Base-by-base conservation (phyloP, 352 stramenopile species). In the Pythium scleroteichum region DNA sequence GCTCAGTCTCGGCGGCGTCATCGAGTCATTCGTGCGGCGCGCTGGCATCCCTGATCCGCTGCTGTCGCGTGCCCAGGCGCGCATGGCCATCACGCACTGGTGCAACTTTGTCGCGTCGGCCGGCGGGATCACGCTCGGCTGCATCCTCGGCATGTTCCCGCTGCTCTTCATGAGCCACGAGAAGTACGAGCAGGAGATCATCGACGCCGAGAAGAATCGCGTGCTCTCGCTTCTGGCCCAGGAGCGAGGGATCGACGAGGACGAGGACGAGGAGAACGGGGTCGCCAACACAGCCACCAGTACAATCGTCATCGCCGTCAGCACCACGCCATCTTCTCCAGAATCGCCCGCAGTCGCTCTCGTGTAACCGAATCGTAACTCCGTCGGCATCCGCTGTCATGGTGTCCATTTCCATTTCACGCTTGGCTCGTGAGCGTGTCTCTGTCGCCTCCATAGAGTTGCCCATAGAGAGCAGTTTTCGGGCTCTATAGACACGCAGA, bases 1-100 rank as follows among this genome's bases (percentile, higher is more conserved):
- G 7, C 83, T 99, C 32, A 96, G 90, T 62, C 78, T 98, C 13
- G 95, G 94, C 42, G 94, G 94, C 22, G 73, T 97, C 19, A 96
- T 99, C 53, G 87, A 95, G 61, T 76, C 69, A 33, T 81, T 92
- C 49, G 85, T 87, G 53, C 76, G 83, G 3, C 78, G 77, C 38
- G 45, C 85, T 17, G 78, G 78, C 16, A 91, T 91, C 47, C 76
- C 79, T 0, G 81, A 95, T 49, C 84, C 85, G 7, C 66, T 79
- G 60, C 75, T 96, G 16, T 92, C 85, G 24, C 85, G 85, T 33
- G 81, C 78, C 10, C 85, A 96, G 59, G 79, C 82, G 23, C 78
- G 84, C 62, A 91, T 91, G 76, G 66, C 73, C 27, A 69, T 90
- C 55, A 91, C 85, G 33, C 76, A 87, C 55, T 89, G 78, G 71